phyloP scores from a whole-genome alignment of 2,329 filamentous ascomycete genomes.

The Nigrospora oryzae region DNA sequence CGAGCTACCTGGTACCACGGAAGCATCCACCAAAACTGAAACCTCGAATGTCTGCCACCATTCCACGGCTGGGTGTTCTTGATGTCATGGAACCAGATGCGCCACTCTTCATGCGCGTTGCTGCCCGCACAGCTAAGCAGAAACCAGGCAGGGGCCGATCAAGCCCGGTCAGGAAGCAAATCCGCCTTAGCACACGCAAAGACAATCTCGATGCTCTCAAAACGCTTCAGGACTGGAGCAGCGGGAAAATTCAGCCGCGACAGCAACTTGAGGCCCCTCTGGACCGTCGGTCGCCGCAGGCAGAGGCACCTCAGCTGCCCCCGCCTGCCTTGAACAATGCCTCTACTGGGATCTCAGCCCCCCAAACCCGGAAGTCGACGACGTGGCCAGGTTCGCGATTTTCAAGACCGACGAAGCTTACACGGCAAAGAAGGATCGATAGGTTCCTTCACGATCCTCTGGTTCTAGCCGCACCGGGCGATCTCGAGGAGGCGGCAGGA shows the following conservation, averaged over 20 bases:
- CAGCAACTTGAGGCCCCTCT: no score
- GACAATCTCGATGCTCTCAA: slow-evolving; percentile 51
- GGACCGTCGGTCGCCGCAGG: slow-evolving; percentile 1
- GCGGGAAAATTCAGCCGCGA: slow-evolving; percentile 39
- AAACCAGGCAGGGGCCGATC: slow-evolving; percentile 41
- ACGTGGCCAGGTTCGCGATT: slow-evolving; percentile 12
- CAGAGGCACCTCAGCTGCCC: slow-evolving; percentile 8
- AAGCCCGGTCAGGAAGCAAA: slow-evolving; percentile 46
- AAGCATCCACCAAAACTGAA: not conserved
- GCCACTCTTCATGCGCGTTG: slow-evolving; percentile 52
- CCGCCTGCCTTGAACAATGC: slow-evolving; percentile 14
- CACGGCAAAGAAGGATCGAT: slow-evolving; percentile 19
- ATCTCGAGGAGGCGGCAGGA: no score
- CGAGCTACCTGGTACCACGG: no score
- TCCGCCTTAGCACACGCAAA: slow-evolving; percentile 50
- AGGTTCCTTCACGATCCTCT: slow-evolving; percentile 17
- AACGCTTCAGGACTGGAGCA: slow-evolving; percentile 46
- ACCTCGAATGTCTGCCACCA: slow-evolving; percentile 7
- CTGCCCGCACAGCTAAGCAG: slow-evolving; percentile 46
- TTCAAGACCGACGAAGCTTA: slow-evolving; percentile 14
- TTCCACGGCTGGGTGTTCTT: slow-evolving; percentile 51
- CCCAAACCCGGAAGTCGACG: slow-evolving; percentile 6
- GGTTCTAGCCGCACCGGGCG: no score
- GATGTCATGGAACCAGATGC: slow-evolving; percentile 46
- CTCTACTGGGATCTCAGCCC: slow-evolving; percentile 1